These are phyloP conservation scores for Aspergillus persii DNA, from an alignment of 2,329 filamentous ascomycete genomes.

Conservation along the genomic window DNA sequence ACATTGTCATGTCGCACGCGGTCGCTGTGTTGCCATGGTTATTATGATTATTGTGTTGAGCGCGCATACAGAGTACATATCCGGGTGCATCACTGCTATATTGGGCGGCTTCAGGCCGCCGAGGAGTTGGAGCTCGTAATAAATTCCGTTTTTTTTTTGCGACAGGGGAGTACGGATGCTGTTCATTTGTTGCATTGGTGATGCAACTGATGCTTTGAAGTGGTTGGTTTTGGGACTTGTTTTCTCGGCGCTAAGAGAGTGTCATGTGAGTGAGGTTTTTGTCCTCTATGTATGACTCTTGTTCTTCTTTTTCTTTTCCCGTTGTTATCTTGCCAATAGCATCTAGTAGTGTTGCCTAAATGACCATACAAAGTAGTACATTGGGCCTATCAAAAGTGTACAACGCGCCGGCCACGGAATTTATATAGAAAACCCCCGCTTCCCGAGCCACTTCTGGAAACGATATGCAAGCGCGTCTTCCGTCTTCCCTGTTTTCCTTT, in stretches of 20 bases:
- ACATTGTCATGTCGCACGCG: not conserved
- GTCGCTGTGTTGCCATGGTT: not conserved
- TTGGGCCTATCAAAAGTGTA: not conserved
- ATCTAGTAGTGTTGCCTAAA: not conserved
- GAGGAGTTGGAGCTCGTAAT: not conserved
- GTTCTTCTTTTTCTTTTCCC: not conserved
- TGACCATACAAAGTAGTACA: not conserved
- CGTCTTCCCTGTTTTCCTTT: conserved; percentile 1
- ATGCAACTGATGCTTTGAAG: not conserved
- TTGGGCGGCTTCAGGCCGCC: not conserved
- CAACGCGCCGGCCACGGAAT: not conserved
- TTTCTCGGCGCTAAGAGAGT: not conserved
- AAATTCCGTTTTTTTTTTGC: not conserved
- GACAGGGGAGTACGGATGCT: not conserved
- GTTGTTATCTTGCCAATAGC: not conserved
- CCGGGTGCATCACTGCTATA: not conserved
- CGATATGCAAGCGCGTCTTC: not conserved
- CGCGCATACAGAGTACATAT: not conserved
- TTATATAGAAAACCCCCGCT: not conserved
- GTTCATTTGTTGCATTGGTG: not conserved
- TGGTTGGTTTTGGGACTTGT: not conserved
- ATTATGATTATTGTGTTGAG: not conserved
- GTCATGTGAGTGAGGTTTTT: not conserved
- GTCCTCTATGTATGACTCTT: not conserved
- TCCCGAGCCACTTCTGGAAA: not conserved